Evolutionary conservation across 495 filamentous ascomycete species (phyloP), one percentile per base, ranked within the genome.

Genomic region (Xylaria scruposa): DNA sequence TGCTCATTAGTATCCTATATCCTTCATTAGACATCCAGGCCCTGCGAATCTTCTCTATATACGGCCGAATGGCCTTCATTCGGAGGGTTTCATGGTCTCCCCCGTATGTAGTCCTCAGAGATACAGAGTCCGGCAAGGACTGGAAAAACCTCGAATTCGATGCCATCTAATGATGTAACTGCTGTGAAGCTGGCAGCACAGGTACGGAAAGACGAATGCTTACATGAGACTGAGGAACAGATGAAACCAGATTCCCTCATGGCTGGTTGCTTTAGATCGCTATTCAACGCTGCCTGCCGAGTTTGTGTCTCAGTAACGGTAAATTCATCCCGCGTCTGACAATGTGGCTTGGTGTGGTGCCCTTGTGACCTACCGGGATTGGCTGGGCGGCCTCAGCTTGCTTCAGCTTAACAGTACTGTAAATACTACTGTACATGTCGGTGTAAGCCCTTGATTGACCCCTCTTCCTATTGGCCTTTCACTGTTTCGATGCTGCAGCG

Each of bases 51-150:
- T 51, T 51, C 47, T 51, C 47, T 51, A 21, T 51, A 10, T 51
- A 51, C n/a, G 47, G 47, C 47, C 47, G 47, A 10, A 51, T 51
- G 47, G 47, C n/a, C 12, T 24, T 51, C 47, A 51, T 51, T n/a
- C 47, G 47, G 47, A 51, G n/a, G n/a, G 47, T 51, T 10, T 51
- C 47, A 51, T 51, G 47, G 47, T 51, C 47, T 21, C 47, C 47
- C 2, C 47, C 47, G 8, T 51, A 51, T 51, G 47, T 19, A 51
- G 47, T 51, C 47, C 47, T 51, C 9, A 51, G 47, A 13, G 47
- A 51, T 10, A 51, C 47, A 10, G 47, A 51, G 47, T 51, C 47
- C n/a, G 47, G 47, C n/a, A 51, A 10, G 6, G 47, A 51, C 47
- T 51, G 47, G 8, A 51, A 51, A 51, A 51, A 21, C 3, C 47